These are phyloP conservation scores for Paraphaeosphaeria minitans DNA, from an alignment of 2,329 filamentous ascomycete species.

Conservation along the genomic window DNA sequence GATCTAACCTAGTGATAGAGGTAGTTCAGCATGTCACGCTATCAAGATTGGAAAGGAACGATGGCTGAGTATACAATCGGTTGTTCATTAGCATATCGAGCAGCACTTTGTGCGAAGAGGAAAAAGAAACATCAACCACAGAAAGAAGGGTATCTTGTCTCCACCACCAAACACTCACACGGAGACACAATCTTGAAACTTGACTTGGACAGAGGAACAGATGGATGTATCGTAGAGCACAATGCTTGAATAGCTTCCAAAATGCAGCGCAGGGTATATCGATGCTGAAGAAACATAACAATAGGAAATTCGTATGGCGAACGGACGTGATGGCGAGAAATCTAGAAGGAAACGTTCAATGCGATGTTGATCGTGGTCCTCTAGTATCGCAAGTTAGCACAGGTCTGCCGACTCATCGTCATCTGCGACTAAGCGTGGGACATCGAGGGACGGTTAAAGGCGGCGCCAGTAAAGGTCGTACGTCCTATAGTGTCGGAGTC, in stretches of 20 bases:
- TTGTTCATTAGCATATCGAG: neutral
- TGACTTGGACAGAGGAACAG: neutral
- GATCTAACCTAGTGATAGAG: no score
- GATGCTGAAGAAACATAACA: neutral
- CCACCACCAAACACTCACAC: neutral
- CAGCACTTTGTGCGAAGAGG: neutral
- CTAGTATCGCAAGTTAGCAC: conserved; percentile 10
- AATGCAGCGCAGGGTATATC: conserved; percentile 8
- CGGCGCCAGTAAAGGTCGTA: conserved; percentile 9
- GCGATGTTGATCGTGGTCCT: conserved; percentile 5
- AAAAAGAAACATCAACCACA: neutral
- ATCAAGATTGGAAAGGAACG: neutral
- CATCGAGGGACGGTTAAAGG: conserved; percentile 7
- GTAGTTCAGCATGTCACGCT: neutral
- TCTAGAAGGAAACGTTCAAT: conserved; percentile 5
- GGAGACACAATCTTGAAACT: neutral
- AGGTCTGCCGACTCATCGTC: neutral
- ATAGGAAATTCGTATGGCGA: neutral
- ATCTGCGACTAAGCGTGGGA: conserved; percentile 4
- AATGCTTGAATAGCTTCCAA: neutral
- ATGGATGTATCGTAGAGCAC: conserved; percentile 2
- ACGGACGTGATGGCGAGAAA: neutral
- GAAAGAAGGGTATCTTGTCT: neutral
- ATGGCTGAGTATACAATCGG: neutral
- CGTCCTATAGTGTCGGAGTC: conserved; percentile 24